A percentile compares a stretch with the other conserved stretches of the same genome.
phyloP scores from a whole-genome alignment of 164 flowering plant genomes.

The Umbilicus rupestris region DNA sequence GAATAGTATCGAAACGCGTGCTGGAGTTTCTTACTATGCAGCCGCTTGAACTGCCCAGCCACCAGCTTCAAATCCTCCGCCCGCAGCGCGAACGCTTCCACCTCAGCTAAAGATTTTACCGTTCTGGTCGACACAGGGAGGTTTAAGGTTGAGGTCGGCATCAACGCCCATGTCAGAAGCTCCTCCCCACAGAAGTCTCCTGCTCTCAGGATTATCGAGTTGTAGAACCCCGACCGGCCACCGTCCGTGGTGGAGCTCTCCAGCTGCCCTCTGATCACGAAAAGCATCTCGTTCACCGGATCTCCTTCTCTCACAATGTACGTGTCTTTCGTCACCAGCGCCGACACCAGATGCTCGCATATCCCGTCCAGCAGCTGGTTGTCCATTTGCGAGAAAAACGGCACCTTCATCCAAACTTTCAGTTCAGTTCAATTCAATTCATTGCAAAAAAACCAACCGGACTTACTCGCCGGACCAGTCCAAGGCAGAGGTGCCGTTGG shows the following conservation, averaged over 20 bases:
- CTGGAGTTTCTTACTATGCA: slow-evolving; percentile 49
- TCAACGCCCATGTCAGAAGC: slow-evolving; percentile 49
- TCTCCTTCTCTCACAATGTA: slow-evolving; percentile 45
- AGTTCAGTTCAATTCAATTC: background rate
- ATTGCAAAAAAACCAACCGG: background rate
- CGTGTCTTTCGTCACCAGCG: slow-evolving; percentile 35
- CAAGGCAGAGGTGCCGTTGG: slow-evolving; percentile 46
- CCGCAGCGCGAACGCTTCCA: slow-evolving; percentile 46
- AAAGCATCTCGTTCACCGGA: slow-evolving; percentile 53
- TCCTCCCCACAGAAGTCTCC: slow-evolving; percentile 64
- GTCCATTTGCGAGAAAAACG: slow-evolving; percentile 53
- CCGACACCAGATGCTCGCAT: slow-evolving; percentile 41
- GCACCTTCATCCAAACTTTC: slow-evolving; percentile 26
- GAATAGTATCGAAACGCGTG: slow-evolving; percentile 51
- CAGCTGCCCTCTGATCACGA: slow-evolving; percentile 46
- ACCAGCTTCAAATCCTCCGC: slow-evolving; percentile 45
- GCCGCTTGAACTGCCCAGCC: slow-evolving; percentile 39
- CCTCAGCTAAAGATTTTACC: slow-evolving; percentile 34
- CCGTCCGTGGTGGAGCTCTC: slow-evolving; percentile 53
- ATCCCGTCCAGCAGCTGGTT: slow-evolving; percentile 47
- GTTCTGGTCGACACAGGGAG: slow-evolving; percentile 49
- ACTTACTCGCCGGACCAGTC: slow-evolving; percentile 52
- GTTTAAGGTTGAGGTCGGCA: slow-evolving; percentile 26
- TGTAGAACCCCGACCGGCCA: slow-evolving; percentile 48
- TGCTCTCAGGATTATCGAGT: slow-evolving; percentile 38